These are phyloP conservation scores for Amylocarpus encephaloides DNA, from an alignment of 2,329 filamentous ascomycete genomes.

Conservation along the genomic window DNA sequence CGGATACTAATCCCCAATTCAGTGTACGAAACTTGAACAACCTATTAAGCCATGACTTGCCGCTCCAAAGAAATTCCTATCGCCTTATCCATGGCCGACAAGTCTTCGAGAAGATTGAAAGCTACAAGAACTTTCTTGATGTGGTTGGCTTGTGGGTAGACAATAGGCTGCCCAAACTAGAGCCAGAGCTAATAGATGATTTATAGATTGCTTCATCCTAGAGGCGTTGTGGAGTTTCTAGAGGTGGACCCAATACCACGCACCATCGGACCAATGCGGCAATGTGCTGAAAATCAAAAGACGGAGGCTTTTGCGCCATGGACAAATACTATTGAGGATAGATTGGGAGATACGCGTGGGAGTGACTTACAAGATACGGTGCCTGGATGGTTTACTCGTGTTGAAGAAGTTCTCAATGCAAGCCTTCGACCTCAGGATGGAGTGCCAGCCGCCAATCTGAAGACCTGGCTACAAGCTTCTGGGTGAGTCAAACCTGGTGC, in stretches of 20 bases:
- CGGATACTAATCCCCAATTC: constrained; percentile 23
- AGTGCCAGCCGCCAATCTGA: constrained; percentile 26
- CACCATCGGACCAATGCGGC: constrained; percentile 2
- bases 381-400: constrained; percentile 25
- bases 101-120: constrained; percentile 28
- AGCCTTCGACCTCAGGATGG: constrained; percentile 24
- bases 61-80: constrained; percentile 26
- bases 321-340: constrained; percentile 25
- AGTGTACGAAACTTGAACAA: constrained; percentile 26
- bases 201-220: constrained; percentile 24
- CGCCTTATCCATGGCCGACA: constrained; percentile 27
- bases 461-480: constrained; percentile 27
- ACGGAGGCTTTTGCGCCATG: constrained; percentile 21
- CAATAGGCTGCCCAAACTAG: not conserved
- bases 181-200: not conserved
- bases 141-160: constrained; percentile 24
- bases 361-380: constrained; percentile 21
- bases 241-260: constrained; percentile 29
- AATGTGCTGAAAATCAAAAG: constrained; percentile 10
- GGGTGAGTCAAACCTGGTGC: constrained; percentile 20
- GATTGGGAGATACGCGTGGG: constrained; percentile 22
- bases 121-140: constrained; percentile 27
- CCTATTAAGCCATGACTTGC: constrained; percentile 18
- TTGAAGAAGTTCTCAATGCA: constrained; percentile 23
- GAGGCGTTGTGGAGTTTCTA: constrained; percentile 29